Evolutionary conservation across 2,329 filamentous ascomycete species (phyloP), one percentile per base, ranked within the genome.

Genomic region (Dothidotthia symphoricarpi): DNA sequence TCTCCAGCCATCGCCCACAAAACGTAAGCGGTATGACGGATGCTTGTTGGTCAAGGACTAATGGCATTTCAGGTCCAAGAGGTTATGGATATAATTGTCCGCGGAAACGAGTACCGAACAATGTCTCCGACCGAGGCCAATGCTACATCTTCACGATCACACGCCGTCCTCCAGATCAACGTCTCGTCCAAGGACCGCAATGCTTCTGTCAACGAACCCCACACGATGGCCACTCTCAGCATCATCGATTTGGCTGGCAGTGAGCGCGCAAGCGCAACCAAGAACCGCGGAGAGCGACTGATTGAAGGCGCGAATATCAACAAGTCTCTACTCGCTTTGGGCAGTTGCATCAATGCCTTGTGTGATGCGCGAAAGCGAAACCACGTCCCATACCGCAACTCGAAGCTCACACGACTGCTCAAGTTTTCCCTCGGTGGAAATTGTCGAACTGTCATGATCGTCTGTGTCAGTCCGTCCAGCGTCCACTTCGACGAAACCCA

Each of bases 361-460:
- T 98, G 93, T 70, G 93, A 98, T 61, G 82, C 87, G 4, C 81
- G 88, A 34, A 95, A 93, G 70, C 85, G 82, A 50, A 93, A 94
- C 52, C 93, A 98, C 67, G 86, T 98, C 11, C 93, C 93, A 1
- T 98, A 98, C 71, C 82, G 93, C 55, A 97, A 98, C 71, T 97
- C 91, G 49, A 98, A 97, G 61, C 82, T 98, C 37, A 98, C 93
- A 0, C 83, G 93, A 36, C 75, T 98, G 4, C 79, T 98, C 36
- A 98, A 98, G 60, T 98, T 98, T 69, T 95, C 91, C 0, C 80
- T 98, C 0, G 93, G 93, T 19, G 93, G 93, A 3, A 98, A 98
- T 68, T 98, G 93, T 76, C 94, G 90, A 70, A 98, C 93, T 0
- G 93, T 98, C 64, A 98, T 98, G 93, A 97, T 98, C 66, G 93